These are phyloP conservation scores for Fusarium austroafricanum DNA, from an alignment of 2,329 filamentous ascomycete genomes.

Conservation along the genomic window DNA sequence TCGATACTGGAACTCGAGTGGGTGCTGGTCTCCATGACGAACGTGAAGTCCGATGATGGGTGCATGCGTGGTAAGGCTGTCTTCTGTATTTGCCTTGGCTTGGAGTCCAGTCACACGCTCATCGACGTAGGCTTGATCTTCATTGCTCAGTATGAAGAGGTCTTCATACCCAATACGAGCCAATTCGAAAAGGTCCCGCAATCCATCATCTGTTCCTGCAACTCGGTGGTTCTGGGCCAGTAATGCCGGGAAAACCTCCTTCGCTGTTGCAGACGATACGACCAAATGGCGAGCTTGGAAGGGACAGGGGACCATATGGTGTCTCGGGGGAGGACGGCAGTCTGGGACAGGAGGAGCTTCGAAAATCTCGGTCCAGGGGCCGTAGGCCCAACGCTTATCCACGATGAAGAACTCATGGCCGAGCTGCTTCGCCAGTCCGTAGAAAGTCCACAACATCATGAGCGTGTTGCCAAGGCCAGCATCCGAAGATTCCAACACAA, in stretches of 20 bases:
- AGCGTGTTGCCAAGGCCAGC: conserved; percentile 82
- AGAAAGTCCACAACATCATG: conserved; percentile 85
- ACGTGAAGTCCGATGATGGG: conserved; percentile 77
- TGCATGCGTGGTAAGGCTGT: conserved; percentile 51
- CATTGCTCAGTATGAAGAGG: conserved; percentile 75
- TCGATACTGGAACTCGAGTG: conserved; percentile 80
- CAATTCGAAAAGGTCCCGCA: conserved; percentile 73
- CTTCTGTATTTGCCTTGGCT: conserved; percentile 56
- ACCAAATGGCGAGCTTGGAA: conserved; percentile 79
- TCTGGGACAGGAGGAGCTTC: conserved; percentile 70
- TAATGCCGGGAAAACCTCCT: conserved; percentile 71
- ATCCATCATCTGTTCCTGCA: conserved; percentile 38
- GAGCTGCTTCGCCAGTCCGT: conserved; percentile 81
- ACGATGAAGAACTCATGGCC: conserved; percentile 85
- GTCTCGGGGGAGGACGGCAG: conserved; percentile 77
- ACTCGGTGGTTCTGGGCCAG: conserved; percentile 50
- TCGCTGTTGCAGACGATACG: conserved; percentile 75
- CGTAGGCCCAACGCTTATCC: conserved; percentile 86
- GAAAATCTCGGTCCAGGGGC: conserved; percentile 79
- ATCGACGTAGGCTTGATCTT: conserved; percentile 74
- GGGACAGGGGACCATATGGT: conserved; percentile 84
- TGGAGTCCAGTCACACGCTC: conserved; percentile 68
- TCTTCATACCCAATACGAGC: conserved; percentile 77
- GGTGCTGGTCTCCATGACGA: conserved; percentile 82
- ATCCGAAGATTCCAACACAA: conserved; percentile 77